Evolutionary conservation across 2,329 filamentous ascomycete genomes (phyloP), one percentile per base, ranked within the genome.

Genomic region (Alternaria triticina): DNA sequence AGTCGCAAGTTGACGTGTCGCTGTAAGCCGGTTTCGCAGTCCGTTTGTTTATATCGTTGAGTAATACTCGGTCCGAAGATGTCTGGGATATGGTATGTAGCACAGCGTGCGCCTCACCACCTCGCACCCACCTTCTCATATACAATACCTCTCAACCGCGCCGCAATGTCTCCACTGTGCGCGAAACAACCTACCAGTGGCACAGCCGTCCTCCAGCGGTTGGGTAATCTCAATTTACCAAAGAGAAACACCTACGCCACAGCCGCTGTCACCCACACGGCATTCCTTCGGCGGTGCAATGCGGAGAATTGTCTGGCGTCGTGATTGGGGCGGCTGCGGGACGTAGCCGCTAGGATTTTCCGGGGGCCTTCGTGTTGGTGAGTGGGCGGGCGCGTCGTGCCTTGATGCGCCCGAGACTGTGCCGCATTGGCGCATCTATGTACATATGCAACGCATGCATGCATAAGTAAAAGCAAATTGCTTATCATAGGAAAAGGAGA

Each of bases 191-290:
- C 23, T 44, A 43, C 52, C n/a, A 49, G 65, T 57, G 60, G 65
- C 67, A 66, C 62, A 69, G 65, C 62, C 59, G 23, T 17, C 15
- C 54, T 11, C 22, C 52, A 54, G 67, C 65, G 67, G 57, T 50
- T 69, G 60, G 50, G 3, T 56, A 52, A 60, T 47, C 22, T 10
- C 15, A 20, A 10, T 46, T 4, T 5, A 22, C 47, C 47, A 12
- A 51, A 33, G 5, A 4, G 47, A 33, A 51, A 51, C 47, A 33
- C 8, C 8, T 22, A 52, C 49, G 49, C 49, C 49, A 52, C 49
- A 52, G 20, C 49, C 28, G 28, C 13, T 11, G 23, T 15, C 28
- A 22, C 30, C 49, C 30, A 52, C 28, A 11, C 49, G 49, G 49
- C 49, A 52, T 10, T 52, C 20, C 9, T 22, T 36, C 30, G 20